phyloP scores from a whole-genome alignment of 179 eudicot species.

The Silene noctiflora region DNA sequence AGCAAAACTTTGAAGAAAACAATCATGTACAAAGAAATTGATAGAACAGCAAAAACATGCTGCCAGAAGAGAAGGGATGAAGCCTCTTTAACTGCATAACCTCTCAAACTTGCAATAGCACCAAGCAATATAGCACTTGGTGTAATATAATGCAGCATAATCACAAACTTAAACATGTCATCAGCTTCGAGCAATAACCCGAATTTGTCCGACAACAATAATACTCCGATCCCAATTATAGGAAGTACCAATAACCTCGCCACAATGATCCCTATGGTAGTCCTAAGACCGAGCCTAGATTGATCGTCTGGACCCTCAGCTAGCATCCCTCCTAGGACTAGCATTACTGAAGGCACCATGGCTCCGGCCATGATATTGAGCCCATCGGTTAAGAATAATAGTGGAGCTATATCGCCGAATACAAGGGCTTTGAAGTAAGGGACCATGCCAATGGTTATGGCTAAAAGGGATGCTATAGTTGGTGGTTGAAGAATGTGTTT shows the following conservation, averaged over 20 bases:
- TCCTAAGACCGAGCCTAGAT: slow-evolving; percentile 41
- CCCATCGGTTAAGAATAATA: slow-evolving; percentile 43
- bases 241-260: slow-evolving; percentile 53
- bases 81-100: slow-evolving; percentile 52
- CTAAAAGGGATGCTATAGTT: slow-evolving; percentile 44
- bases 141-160: slow-evolving; percentile 49
- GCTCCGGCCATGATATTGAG: slow-evolving; percentile 43
- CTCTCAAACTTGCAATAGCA: slow-evolving; percentile 58
- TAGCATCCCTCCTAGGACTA: slow-evolving; percentile 52
- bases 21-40: slow-evolving; percentile 39
- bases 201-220: slow-evolving; percentile 32
- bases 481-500: slow-evolving; percentile 52
- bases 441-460: slow-evolving; percentile 43
- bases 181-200: slow-evolving; percentile 41
- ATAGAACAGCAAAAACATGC: slow-evolving; percentile 42
- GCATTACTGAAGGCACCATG: slow-evolving; percentile 58
- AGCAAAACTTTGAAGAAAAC: slow-evolving; percentile 36
- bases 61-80: slow-evolving; percentile 60
- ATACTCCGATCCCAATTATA: slow-evolving; percentile 44
- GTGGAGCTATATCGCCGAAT: slow-evolving; percentile 39
- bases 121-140: slow-evolving; percentile 61
- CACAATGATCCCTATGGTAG: slow-evolving; percentile 40
- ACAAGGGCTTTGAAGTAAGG: slow-evolving; percentile 39
- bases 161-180: slow-evolving; percentile 45
- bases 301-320: slow-evolving; percentile 50